Conservation (phyloP, 2,329 filamentous ascomycete genomes). For the Stachybotrys elegans region DNA sequence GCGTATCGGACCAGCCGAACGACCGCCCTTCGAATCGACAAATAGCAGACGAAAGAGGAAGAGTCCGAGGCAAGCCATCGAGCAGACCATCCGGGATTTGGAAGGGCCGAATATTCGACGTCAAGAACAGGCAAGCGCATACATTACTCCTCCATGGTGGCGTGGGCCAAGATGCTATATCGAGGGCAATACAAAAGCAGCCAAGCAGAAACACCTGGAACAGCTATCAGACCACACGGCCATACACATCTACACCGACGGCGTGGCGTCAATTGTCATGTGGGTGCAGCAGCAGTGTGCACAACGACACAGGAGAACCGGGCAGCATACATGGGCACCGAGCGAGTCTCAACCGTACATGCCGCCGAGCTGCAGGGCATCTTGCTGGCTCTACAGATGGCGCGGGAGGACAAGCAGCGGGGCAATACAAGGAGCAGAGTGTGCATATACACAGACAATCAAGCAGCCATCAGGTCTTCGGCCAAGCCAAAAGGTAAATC, state of each 20-base stretch:
- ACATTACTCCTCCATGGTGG: background rate
- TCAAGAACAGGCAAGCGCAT: background rate
- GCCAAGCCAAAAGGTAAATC: slow-evolving; percentile 3
- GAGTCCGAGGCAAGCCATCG: background rate
- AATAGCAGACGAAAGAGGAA: background rate
- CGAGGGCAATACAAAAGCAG: slow-evolving; percentile 1
- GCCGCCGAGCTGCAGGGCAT: slow-evolving; percentile 7
- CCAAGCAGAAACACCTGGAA: background rate
- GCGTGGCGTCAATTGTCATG: slow-evolving; percentile 2
- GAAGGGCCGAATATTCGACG: background rate
- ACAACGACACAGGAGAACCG: background rate
- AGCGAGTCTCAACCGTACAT: slow-evolving; percentile 1
- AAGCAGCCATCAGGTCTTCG: slow-evolving; percentile 5
- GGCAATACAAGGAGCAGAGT: slow-evolving; percentile 2
- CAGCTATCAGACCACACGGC: slow-evolving; percentile 1
- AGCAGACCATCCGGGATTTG: background rate
- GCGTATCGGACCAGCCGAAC: background rate
- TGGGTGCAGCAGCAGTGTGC: slow-evolving; percentile 3
- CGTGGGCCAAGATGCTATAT: background rate
- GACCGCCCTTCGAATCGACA: background rate
- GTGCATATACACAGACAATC: slow-evolving; percentile 6
- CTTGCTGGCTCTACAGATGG: slow-evolving; percentile 4
- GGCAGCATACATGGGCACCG: slow-evolving; percentile 1
- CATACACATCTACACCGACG: slow-evolving; percentile 6
- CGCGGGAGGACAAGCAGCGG: background rate